Base-by-base conservation (phyloP, 768 basidiomycete species). In the Lactifluus rugatus region DNA sequence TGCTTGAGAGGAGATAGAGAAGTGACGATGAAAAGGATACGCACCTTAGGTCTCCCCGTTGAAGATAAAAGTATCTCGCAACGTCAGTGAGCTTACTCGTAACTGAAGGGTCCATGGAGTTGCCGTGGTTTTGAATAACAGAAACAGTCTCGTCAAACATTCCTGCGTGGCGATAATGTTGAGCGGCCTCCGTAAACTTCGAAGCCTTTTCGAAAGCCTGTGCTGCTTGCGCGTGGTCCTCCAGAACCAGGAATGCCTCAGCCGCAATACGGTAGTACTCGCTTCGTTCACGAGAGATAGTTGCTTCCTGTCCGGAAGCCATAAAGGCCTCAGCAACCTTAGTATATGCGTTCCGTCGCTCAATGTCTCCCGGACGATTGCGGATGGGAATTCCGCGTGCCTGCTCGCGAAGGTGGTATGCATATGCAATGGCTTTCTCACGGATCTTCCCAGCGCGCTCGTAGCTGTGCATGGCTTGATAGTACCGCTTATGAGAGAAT, bases 401-500 rank as follows among this genome's bases (percentile, higher is more conserved):
- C 26, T 74, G 66, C 60, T 81, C 76, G 54, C 81, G 76, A 5
- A 83, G 73, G 52, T 76, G 72, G 62, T 81, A 84, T 0, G 84
- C 80, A 8, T 76, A 60, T 2, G 82, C 75, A 10, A 82, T 73
- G 2, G 67, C 72, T 16, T 69, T 75, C 67, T 83, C 74, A 16
- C 73, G 73, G 0, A 60, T 67, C 47, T 72, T 64, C 2, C 60
- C 68, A 1, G 84, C 84, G 3, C 77, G 74, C 48, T 76, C 73
- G 45, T 76, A 83, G 56, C 79, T 80, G 48, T 79, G 73, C 71
- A 74, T 76, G 0, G 84, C 81, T 58, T 84, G 79, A 2, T 72
- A 64, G 60, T 78, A 85, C 39, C 73, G 71, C 37, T 76, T 71
- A 52, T 76, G 71, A 39, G 70, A 62, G 64, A 80, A 81, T 2